phyloP scores from a whole-genome alignment of 164 flowering plant species.

The Tetrastigma voinierianum region DNA sequence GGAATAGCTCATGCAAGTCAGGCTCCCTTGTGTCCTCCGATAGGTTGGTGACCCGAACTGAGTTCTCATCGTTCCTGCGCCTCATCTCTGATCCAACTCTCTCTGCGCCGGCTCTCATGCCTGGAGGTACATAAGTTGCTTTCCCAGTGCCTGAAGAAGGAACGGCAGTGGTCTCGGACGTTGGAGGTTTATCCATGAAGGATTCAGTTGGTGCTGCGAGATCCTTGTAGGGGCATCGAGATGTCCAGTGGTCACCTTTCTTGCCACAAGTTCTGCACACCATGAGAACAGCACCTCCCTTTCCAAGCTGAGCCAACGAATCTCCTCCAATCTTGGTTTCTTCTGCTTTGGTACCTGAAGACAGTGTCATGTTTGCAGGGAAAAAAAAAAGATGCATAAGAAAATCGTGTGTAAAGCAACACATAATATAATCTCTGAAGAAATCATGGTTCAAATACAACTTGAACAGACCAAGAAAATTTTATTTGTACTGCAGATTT shows the following conservation, averaged over 20 bases:
- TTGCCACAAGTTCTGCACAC: conserved; percentile 81
- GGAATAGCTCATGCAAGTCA: conserved; percentile 56
- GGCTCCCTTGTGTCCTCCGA: conserved; percentile 47
- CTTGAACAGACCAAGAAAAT: too few relatives aligned
- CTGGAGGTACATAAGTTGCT: conserved; percentile 46
- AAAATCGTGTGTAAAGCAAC: too few relatives aligned
- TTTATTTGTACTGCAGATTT: too few relatives aligned
- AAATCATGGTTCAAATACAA: too few relatives aligned
- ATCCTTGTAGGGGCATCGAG: conserved; percentile 77
- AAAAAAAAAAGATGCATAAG: too few relatives aligned
- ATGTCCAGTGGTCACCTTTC: conserved; percentile 86
- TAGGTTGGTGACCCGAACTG: conserved; percentile 48
- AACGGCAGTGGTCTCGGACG: conserved; percentile 30
- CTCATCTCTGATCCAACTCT: conserved; percentile 29
- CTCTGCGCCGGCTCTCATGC: conserved; percentile 28
- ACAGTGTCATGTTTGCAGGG: too few relatives aligned
- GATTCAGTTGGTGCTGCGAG: conserved; percentile 45
- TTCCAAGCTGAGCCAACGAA: conserved; percentile 45
- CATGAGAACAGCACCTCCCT: conserved; percentile 80
- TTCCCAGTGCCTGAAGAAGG: conserved; percentile 30
- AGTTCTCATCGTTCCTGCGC: conserved; percentile 48
- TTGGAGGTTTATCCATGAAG: conserved; percentile 52
- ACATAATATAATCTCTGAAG: too few relatives aligned
- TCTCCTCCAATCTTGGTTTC: conserved; percentile 63
- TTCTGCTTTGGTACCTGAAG: conserved; percentile 62